Base-by-base conservation (phyloP, 176 grass and related monocot species). In the Oryza longistaminata region DNA sequence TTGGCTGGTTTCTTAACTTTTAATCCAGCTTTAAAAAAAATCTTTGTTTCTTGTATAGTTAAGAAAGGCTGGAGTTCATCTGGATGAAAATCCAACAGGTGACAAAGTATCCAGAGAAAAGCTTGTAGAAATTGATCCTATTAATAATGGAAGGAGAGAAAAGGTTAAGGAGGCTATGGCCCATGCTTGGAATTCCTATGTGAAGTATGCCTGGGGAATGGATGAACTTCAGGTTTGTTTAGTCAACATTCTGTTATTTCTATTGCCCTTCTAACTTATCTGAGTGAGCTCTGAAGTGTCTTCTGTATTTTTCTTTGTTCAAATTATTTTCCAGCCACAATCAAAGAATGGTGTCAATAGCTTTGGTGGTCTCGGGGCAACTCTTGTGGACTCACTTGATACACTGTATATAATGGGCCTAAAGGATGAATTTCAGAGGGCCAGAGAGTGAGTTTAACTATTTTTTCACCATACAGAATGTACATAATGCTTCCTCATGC, bases 351-450 rank as follows among this genome's bases (percentile, higher is more conserved):
- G 97, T 76, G 34, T 92, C 71, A 87, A 99, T 87, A 99, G 97
- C 85, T 99, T 96, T 86, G 97, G 97, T 86, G 97, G 93, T 79
- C 93, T 99, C 5, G 97, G 97, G 50, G 97, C 97, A 71, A 99
- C 97, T 27, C 89, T 99, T 84, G 83, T 99, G 9, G 97, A 99
- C 68, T 94, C 97, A 7, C 89, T 99, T 24, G 97, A 96, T 88
- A 99, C 97, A 74, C 79, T 96, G 21, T 91, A 99, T 76, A 96
- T 99, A 89, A 99, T 99, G 97, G 97, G 92, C 74, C 86, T 99
- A 26, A 86, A 91, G 88, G 97, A 96, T 85, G 93, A 99, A 87
- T 99, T 99, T 90, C 90, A 89, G 79, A 92, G 94, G 83, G 93
- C 97, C 70, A 94, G 90, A 94, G 92, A 99, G 97, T 99, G 88